These are phyloP conservation scores for Misopates orontium DNA, from an alignment of 257 asterid species.

Conservation along the genomic window DNA sequence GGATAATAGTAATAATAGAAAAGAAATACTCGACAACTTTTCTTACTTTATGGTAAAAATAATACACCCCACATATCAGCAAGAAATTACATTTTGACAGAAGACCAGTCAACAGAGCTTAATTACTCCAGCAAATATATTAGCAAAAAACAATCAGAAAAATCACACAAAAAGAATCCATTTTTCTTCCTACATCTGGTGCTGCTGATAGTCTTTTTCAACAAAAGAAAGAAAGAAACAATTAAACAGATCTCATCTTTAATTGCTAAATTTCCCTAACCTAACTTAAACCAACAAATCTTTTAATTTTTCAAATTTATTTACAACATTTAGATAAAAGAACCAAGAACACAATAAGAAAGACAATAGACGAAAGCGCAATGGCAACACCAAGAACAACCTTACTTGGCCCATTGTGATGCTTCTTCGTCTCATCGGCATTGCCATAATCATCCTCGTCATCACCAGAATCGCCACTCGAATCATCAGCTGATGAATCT, in stretches of 20 bases:
- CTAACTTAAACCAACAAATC: constrained; percentile 26
- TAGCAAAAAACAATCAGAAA: constrained; percentile 17
- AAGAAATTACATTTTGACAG: too few species aligned
- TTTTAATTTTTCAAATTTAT: constrained; percentile 35
- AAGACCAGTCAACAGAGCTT: too few species aligned
- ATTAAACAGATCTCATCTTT: constrained; percentile 16
- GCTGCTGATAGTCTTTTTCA: too few species aligned
- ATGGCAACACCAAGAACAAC: constrained; percentile 89
- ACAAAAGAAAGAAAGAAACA: constrained; percentile 6
- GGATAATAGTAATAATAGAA: too few species aligned
- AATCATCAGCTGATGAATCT: constrained; percentile 46
- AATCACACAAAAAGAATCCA: constrained; percentile 28
- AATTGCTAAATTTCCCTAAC: constrained; percentile 30
- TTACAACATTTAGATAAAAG: constrained; percentile 73
- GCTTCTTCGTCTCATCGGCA: constrained; percentile 41
- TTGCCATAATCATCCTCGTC: constrained; percentile 41
- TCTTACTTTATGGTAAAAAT: too few species aligned
- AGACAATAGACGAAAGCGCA: constrained; percentile 80
- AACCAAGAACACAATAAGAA: constrained; percentile 83
- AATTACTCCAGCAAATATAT: neutral
- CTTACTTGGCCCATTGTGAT: constrained; percentile 77
- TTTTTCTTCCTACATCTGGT: constrained; percentile 16
- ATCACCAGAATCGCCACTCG: constrained; percentile 32
- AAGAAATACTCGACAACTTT: too few species aligned
- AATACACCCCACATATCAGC: too few species aligned